Evolutionary conservation across 1,284 basidiomycete species (phyloP), one percentile per base, ranked within the genome.

Genomic region (Ganoderma meredithae): DNA sequence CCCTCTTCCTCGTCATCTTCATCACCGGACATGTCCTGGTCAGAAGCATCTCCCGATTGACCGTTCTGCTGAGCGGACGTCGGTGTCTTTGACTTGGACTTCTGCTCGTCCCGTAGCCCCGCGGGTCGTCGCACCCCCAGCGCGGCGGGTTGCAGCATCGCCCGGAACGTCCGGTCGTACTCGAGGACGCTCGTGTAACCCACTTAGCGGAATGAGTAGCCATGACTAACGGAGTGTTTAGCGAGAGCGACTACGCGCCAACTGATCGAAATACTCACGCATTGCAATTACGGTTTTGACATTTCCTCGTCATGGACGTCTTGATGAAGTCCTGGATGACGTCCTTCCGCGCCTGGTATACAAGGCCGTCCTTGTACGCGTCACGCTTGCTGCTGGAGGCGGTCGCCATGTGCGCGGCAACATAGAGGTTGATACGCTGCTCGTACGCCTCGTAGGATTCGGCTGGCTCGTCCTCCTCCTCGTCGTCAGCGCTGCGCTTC

Each of bases 101-200:
- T 85, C 62, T 85, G 84, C 66, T 85, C 79, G 52, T 79, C n/a
- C n/a, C n/a, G n/a, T n/a, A n/a, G n/a, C n/a, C n/a, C n/a, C n/a
- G n/a, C n/a, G n/a, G n/a, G n/a, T n/a, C n/a, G n/a, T n/a, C n/a
- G n/a, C n/a, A n/a, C n/a, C n/a, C n/a, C n/a, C n/a, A n/a, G n/a
- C n/a, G n/a, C n/a, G n/a, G n/a, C n/a, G n/a, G n/a, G n/a, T n/a
- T n/a, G n/a, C n/a, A n/a, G n/a, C n/a, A n/a, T n/a, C n/a, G n/a
- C n/a, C n/a, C n/a, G n/a, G n/a, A n/a, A n/a, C n/a, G n/a, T n/a
- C n/a, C n/a, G 86, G 75, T 96, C 96, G 76, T 95, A 94, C 81
- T 99, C 97, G 78, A 99, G 93, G 71, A 99, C 89, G 82, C 98
- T 99, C 68, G 95, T 94, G 77, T 95, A 88, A 1, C 95, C 96